Conservation (phyloP, 495 filamentous ascomycete species). For the Tuber borchii region DNA sequence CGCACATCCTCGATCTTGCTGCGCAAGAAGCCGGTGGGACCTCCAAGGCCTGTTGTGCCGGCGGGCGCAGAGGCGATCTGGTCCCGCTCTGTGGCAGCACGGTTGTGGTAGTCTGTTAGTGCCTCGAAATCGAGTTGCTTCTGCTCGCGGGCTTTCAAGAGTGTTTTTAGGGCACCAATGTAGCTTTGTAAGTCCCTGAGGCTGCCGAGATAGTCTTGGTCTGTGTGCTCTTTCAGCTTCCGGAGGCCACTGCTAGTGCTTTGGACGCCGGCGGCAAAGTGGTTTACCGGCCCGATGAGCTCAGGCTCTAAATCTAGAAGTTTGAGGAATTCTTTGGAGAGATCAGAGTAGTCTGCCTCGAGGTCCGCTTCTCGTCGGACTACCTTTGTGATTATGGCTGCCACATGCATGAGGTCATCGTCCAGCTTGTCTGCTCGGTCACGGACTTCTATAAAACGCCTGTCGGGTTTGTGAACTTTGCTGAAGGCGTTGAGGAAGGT, state of each 20-base stretch:
- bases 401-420: conserved; percentile 85
- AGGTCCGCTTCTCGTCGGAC: conserved; percentile 82
- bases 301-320: conserved; percentile 84
- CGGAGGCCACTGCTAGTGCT: conserved; percentile 69
- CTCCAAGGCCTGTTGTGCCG: conserved; percentile 53
- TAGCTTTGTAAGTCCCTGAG: conserved; percentile 92
- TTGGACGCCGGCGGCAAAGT: conserved; percentile 79
- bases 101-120: conserved; percentile 88
- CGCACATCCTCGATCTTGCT: conserved; percentile 94
- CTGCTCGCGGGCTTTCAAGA: conserved; percentile 89
- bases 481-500: conserved; percentile 96
- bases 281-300: conserved; percentile 68
- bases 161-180: conserved; percentile 69
- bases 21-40: conserved; percentile 81
- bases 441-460: conserved; percentile 84
- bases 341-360: conserved; percentile 79
- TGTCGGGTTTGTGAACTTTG: conserved; percentile 91
- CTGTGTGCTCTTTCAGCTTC: conserved; percentile 78
- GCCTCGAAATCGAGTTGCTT: conserved; percentile 98
- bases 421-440: conserved; percentile 93
- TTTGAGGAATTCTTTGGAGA: conserved; percentile 89
- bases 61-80: conserved; percentile 62
- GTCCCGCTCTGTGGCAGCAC: conserved; percentile 82
- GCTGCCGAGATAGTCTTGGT: conserved; percentile 87
- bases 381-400: conserved; percentile 85